Evolutionary conservation across 179 eudicot genomes (phyloP), one percentile per base, ranked within the genome.

Genomic region (Amaranthus tricolor): DNA sequence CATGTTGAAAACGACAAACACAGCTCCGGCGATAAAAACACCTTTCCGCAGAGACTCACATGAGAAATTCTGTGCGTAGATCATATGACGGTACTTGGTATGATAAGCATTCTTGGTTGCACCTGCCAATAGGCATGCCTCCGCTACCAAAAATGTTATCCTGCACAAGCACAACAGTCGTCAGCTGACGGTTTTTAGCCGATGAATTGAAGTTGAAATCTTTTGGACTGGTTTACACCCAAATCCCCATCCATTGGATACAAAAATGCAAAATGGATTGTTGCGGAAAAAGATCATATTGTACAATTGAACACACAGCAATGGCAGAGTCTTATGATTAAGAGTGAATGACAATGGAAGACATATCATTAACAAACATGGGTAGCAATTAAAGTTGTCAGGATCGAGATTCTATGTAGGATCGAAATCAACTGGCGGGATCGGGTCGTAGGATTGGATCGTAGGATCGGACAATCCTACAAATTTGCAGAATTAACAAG

Each of bases 21-120:
- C 90, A 9, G 99, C 95, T 66, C 98, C 99, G 16, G 99, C 89
- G 47, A 95, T 88, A 71, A 95, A 95, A 70, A 95, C 86, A 16
- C 98, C 99, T 79, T 93, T 95, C 67, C 99, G 76, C 66, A 95
- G 70, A 40, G 91, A 62, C 74, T 89, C 96, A 70, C 99, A 95
- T 10, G 99, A 95, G 66, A 90, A 88, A 83, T 89, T 82, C 47
- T 89, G 88, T 1, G 96, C 94, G 44, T 84, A 77, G 14, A 89
- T 76, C 82, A 85, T 66, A 73, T 86, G 77, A 2, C 91, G 79
- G 66, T 92, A 90, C 77, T 78, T 83, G 61, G 97, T 90, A 82
- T 92, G 97, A 80, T 92, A 92, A 17, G 96, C 97, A 65, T 92
- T 92, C 74, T 88, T 81, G 51, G 88, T 91, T 45, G 96, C 96